Conservation (phyloP, 257 asterid genomes). For the Ligustrum vulgare region DNA sequence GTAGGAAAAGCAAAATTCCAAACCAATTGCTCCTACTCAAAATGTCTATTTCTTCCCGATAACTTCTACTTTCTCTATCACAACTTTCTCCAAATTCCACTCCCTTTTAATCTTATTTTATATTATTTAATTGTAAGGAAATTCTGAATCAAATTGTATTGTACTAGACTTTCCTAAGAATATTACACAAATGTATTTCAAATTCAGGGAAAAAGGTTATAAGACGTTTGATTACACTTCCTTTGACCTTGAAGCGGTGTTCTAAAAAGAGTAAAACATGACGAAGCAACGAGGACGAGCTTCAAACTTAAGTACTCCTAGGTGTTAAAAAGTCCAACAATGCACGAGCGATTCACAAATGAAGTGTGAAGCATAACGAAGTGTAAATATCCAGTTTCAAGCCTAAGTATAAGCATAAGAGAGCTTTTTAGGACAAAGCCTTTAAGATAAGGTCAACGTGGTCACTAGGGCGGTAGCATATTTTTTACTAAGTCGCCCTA, state of each 20-base stretch:
- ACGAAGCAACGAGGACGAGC: no score
- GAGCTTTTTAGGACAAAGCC: no score
- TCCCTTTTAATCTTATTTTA: background rate
- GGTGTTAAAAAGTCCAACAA: no score
- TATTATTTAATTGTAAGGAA: conserved; percentile 11
- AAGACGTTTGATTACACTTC: background rate
- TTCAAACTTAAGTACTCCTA: no score
- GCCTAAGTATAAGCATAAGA: no score
- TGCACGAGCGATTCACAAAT: no score
- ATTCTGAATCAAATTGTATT: conserved; percentile 12
- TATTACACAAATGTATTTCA: background rate
- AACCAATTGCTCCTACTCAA: conserved; percentile 31
- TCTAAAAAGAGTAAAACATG: no score
- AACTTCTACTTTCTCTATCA: conserved; percentile 20
- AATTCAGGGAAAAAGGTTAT: no score
- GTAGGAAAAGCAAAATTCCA: conserved; percentile 37
- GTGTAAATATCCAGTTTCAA: no score
- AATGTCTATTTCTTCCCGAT: conserved; percentile 16
- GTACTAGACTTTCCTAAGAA: background rate
- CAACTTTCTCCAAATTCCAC: conserved; percentile 8
- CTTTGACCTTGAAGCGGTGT: no score
- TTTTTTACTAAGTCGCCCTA: background rate
- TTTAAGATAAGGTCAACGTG: background rate
- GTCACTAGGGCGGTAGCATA: background rate
- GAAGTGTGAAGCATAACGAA: no score